Percentiles rank a stretch among this genome's conserved stretches.
phyloP scores from a whole-genome alignment of 768 basidiomycete genomes.

The Coprinopsis strossmayeri region DNA sequence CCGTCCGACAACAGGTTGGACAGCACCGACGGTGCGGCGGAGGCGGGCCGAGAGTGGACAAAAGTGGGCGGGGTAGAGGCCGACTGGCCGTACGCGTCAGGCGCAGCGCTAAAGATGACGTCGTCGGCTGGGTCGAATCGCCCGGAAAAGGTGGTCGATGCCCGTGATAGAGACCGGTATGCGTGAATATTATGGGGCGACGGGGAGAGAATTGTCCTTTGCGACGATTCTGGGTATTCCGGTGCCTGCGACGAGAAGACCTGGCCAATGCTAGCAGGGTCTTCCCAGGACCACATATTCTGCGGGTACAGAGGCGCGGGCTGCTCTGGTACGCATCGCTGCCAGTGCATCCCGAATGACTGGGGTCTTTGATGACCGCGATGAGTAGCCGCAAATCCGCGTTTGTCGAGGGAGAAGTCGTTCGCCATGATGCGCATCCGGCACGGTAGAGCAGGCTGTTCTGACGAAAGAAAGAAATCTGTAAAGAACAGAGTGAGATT shows the following conservation, averaged over 20 bases:
- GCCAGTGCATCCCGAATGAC: not conserved
- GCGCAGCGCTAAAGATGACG: not conserved
- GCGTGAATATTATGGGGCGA: not conserved
- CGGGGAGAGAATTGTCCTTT: not conserved
- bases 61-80: not conserved
- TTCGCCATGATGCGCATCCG: not conserved
- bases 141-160: constrained; percentile 2
- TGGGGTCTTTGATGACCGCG: not conserved
- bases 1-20: not conserved
- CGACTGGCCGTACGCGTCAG: not conserved
- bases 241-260: not conserved
- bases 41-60: constrained; percentile 3
- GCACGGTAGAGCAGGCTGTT: not conserved
- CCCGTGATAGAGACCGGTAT: not conserved
- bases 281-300: not conserved
- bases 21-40: not conserved
- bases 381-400: not conserved
- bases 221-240: constrained; percentile 1
- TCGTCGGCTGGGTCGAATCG: not conserved
- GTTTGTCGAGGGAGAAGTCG: not conserved
- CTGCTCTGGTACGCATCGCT: not conserved
- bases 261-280: not conserved
- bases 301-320: not conserved
- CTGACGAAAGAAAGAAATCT: not conserved
- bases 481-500: constrained; percentile 3